Base-by-base conservation (phyloP, 306 rosid genomes). In the Ochetophila trinervis region DNA sequence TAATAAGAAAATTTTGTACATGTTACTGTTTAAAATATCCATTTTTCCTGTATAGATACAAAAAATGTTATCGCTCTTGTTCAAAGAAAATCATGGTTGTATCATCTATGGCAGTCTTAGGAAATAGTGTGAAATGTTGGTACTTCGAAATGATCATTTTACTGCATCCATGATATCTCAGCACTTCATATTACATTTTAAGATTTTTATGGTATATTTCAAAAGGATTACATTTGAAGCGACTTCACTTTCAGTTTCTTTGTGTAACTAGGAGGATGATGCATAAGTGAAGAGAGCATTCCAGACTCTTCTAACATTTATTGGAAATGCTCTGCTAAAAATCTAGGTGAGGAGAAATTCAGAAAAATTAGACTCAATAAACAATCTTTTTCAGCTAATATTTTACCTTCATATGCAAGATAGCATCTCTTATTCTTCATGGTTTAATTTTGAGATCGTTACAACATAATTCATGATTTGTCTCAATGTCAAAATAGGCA, bases 311-410 rank as follows among this genome's bases (percentile, higher is more conserved):
- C n/a, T n/a, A 23, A 88, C 90, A 21, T 93, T 86, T 53, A 78
- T 93, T 23, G 91, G 91, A 53, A 93, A 93, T 73, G 96, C n/a
- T 93, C 42, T n/a, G 97, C 68, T 57, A 84, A 75, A 76, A 86
- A 68, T 80, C 95, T 94, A 0, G 80, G 81, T 30, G 97, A 93
- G 84, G 99, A 93, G 77, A 93, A 93, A 69, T 93, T 84, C 81
- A 86, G 97, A 77, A 93, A 83, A 72, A 88, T 93, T 37, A 80
- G 96, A 67, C 96, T 90, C 42, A 80, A 66, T 65, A 93, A 90
- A 69, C 90, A 75, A 70, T 59, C 88, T 58, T 93, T 90, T 76
- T n/a, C 96, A 90, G 97, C 97, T 88, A 78, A 74, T 60, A n/a
- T n/a, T n/a, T n/a, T 49, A 74, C 63, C 63, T 52, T 60, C 58